Conservation (phyloP, 345 rosid species). For the Pelargonium nanum region DNA sequence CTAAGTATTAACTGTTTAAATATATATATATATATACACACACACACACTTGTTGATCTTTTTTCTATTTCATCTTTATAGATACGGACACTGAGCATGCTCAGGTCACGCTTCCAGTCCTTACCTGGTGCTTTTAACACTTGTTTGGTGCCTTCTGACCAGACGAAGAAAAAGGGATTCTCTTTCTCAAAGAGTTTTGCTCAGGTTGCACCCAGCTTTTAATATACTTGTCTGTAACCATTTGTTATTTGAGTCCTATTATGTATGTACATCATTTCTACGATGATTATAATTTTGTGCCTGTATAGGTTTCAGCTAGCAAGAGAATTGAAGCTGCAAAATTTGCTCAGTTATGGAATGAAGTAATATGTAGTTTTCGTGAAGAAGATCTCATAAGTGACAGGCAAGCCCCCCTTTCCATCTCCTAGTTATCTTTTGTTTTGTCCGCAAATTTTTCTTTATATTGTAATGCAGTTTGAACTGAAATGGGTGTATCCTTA, state of each 20-base stretch:
- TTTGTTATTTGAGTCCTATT: background rate
- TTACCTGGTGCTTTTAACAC: constrained; percentile 88
- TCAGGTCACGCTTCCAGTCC: constrained; percentile 89
- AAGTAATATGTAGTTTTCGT: constrained; percentile 87
- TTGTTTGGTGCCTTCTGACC: constrained; percentile 78
- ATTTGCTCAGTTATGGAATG: constrained; percentile 98
- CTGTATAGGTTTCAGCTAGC: constrained; percentile 62
- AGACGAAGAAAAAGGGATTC: constrained; percentile 66
- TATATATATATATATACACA: no score
- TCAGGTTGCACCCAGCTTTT: constrained; percentile 33
- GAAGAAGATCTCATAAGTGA: constrained; percentile 97
- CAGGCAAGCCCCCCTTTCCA: constrained; percentile 50
- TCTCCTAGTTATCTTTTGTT: constrained; percentile 8
- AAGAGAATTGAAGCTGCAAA: constrained; percentile 97
- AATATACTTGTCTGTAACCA: background rate
- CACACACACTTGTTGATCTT: no score
- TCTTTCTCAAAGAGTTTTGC: constrained; percentile 75
- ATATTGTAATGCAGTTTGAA: constrained; percentile 5
- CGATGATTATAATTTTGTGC: background rate
- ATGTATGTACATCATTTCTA: no score
- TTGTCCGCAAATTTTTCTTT: constrained; percentile 4
- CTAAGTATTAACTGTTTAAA: no score
- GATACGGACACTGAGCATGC: constrained; percentile 95
- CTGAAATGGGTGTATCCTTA: constrained; percentile 17
- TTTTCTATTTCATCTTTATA: constrained; percentile 15